phyloP scores from a whole-genome alignment of 805 yeast genomes.

The Brettanomyces sp. region DNA sequence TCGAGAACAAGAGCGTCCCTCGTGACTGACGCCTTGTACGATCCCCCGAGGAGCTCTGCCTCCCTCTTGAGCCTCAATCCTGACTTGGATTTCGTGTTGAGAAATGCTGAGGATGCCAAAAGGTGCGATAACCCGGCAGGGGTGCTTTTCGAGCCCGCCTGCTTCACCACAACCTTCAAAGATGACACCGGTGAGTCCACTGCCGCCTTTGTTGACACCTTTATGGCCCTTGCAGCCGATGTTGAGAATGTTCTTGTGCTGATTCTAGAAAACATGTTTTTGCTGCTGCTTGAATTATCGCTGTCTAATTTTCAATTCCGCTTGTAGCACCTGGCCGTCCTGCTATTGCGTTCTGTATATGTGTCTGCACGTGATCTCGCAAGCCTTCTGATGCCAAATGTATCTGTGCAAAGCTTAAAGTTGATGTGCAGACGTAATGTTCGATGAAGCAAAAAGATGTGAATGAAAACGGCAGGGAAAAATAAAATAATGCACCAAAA shows the following conservation, averaged over 20 bases:
- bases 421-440: too few relatives aligned
- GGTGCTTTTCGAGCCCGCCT: constrained; percentile 74
- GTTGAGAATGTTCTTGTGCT: constrained; percentile 26
- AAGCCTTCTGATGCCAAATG: too few relatives aligned
- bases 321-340: too few relatives aligned
- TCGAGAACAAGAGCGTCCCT: constrained; percentile 78
- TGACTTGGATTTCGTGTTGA: constrained; percentile 73
- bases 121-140: constrained; percentile 81
- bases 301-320: too few relatives aligned
- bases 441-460: too few relatives aligned
- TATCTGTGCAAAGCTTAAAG: too few relatives aligned
- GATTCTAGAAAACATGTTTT: background rate
- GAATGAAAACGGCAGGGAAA: too few relatives aligned
- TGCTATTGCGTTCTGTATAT: too few relatives aligned
- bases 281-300: too few relatives aligned
- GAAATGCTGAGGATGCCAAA: constrained; percentile 74
- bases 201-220: constrained; percentile 28
- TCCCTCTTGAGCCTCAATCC: constrained; percentile 92
- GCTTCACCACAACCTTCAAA: constrained; percentile 66
- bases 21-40: constrained; percentile 55
- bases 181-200: constrained; percentile 61
- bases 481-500: too few relatives aligned
- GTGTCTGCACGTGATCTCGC: too few relatives aligned
- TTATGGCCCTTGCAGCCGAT: constrained; percentile 36
- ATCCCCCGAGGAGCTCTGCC: constrained; percentile 87